A percentile compares a stretch with the other conserved stretches of the same genome.
phyloP scores from a whole-genome alignment of 495 filamentous ascomycete genomes.

The Lasiosphaeris hirsuta region DNA sequence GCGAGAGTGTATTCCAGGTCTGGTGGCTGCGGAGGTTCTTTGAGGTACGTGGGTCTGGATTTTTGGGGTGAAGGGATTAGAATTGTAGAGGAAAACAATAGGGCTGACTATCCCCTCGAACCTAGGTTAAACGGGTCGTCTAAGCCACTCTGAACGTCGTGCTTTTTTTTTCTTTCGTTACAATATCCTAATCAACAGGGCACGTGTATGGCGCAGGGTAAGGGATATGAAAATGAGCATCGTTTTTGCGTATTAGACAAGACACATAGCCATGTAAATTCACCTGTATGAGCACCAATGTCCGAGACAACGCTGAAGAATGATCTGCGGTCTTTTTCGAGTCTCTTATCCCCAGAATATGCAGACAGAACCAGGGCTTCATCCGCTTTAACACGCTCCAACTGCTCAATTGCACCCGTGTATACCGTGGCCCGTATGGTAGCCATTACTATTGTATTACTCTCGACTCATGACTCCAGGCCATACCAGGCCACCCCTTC shows the following conservation, averaged over 20 bases:
- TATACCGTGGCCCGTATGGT: too few species aligned
- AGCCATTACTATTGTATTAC: too few species aligned
- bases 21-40: constrained; percentile 99
- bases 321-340: not conserved
- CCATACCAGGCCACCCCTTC: too few species aligned
- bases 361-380: too few species aligned
- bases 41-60: constrained; percentile 58
- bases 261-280: constrained; percentile 13
- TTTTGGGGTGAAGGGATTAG: constrained; percentile 2
- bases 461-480: too few species aligned
- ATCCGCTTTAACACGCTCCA: too few species aligned
- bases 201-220: constrained; percentile 12
- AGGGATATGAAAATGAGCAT: constrained; percentile 12
- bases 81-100: not conserved
- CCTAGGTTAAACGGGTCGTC: constrained; percentile 37
- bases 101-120: not conserved
- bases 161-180: constrained; percentile 14
- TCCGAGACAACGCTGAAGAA: not conserved
- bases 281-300: constrained; percentile 17
- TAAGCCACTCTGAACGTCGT: constrained; percentile 4
- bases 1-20: constrained; percentile 94
- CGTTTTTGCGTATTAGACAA: constrained; percentile 1
- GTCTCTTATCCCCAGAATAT: too few species aligned
- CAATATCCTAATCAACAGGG: constrained; percentile 15
- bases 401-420: too few species aligned